These are phyloP conservation scores for Pseudogymnoascus sp. DNA, from an alignment of 2,329 filamentous ascomycete genomes.

Conservation along the genomic window DNA sequence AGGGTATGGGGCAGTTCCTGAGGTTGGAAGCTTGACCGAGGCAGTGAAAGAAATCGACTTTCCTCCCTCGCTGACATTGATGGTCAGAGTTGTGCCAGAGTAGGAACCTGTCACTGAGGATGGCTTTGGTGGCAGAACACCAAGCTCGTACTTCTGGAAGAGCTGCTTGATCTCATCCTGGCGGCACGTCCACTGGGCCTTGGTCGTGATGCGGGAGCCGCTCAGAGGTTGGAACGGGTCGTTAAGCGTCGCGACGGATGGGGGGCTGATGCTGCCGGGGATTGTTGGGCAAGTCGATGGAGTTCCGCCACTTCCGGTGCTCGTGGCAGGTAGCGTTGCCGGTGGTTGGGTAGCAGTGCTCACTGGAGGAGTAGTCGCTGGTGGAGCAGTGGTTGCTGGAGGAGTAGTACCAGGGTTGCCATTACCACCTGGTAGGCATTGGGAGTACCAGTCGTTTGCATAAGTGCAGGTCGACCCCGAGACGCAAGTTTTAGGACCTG, in stretches of 20 bases:
- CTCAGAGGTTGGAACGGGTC: conserved; percentile 42
- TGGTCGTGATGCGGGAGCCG: conserved; percentile 38
- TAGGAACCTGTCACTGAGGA: conserved; percentile 40
- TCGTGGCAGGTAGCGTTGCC: neutral
- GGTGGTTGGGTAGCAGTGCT: neutral
- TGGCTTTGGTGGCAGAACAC: conserved; percentile 40
- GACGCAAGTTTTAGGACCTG: conserved; percentile 20
- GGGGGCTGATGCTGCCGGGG: conserved; percentile 13
- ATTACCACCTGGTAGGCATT: conserved; percentile 19
- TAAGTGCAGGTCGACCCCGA: conserved; percentile 16
- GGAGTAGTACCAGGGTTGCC: neutral
- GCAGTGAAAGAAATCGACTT: conserved; percentile 41
- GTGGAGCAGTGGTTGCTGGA: neutral
- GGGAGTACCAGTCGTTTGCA: conserved; percentile 22
- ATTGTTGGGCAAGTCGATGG: conserved; percentile 7
- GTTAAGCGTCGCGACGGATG: conserved; percentile 19
- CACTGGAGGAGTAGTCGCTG: neutral
- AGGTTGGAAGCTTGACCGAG: conserved; percentile 35
- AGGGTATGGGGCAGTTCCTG: conserved; percentile 42
- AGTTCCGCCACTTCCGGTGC: neutral
- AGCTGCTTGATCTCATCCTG: conserved; percentile 41
- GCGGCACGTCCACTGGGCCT: conserved; percentile 43
- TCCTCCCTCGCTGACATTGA: conserved; percentile 37
- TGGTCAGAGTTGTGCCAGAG: conserved; percentile 36
- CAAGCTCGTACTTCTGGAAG: conserved; percentile 46